Base-by-base conservation (phyloP, 2,329 filamentous ascomycete genomes). In the Aspergillus arachidicola region DNA sequence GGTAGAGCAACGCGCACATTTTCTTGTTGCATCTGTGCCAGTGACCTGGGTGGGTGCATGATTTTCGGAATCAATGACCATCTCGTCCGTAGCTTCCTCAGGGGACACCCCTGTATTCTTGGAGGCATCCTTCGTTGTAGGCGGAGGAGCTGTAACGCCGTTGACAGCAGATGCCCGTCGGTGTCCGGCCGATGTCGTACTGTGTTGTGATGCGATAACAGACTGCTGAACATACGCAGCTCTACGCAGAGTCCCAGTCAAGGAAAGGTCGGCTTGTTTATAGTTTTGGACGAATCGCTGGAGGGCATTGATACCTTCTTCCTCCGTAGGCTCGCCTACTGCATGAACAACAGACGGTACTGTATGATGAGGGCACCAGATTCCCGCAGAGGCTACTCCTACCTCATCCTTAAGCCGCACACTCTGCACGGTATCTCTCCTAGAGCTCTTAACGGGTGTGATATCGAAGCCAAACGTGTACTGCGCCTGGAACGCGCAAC, bases 281-380 rank as follows among this genome's bases (percentile, higher is more conserved):
- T 93, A 97, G 62, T 90, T 93, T 69, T 90, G 90, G 51, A 91
- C 92, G 75, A 91, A 99, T 30, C 96, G 84, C 76, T 97, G 93
- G 57, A 99, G 81, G 11, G 92, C 93, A 70, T 89, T 96, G 59
- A 88, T 79, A n/a, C 88, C 88, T n/a, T 83, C 83, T 23, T 90
- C 88, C 60, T 90, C 88, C 12, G 91, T 88, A 26, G 86, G 76
- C 68, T 97, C 93, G 66, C 91, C 86, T 82, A 97, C 92, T 12
- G 84, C 86, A 78, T 98, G 92, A 9, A 96, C 83, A 45, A 87
- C 84, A 1, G 87, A 87, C 77, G 93, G 93, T 50, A 87, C 83
- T n/a, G 85, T 79, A 76, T 99, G 95, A 59, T 95, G 91, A 74
- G 94, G 93, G 82, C 95, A 99, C 91, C 93, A 97, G 9, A 98